A percentile compares a stretch with the other conserved stretches of the same genome.
These are phyloP conservation scores for Filobasidium floriforme DNA, from an alignment of 768 basidiomycete species.

Conservation along the genomic window DNA sequence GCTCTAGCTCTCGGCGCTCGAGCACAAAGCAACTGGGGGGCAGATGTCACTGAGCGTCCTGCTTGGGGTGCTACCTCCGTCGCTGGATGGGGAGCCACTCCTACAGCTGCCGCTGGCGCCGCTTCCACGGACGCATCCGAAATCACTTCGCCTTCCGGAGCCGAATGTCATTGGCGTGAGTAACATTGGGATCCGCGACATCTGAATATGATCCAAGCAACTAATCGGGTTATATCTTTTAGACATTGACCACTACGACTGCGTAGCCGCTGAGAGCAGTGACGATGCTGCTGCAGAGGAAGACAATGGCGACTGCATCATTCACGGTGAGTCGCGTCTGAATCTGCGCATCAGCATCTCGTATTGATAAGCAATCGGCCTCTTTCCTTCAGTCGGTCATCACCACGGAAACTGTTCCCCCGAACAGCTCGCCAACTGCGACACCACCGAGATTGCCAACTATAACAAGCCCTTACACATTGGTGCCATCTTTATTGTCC, in stretches of 20 bases:
- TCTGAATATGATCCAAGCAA: not conserved
- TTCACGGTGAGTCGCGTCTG: slow-evolving; percentile 27
- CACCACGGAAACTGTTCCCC: slow-evolving; percentile 39
- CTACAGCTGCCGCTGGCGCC: slow-evolving; percentile 21
- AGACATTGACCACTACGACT: slow-evolving; percentile 33
- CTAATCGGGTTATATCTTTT: not conserved
- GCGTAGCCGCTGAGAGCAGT: slow-evolving; percentile 22
- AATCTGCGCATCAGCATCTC: not conserved
- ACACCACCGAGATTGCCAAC: slow-evolving; percentile 7
- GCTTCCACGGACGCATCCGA: slow-evolving; percentile 13
- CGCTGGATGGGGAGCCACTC: slow-evolving; percentile 4
- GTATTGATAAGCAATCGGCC: not conserved
- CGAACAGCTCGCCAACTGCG: slow-evolving; percentile 25
- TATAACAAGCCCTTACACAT: slow-evolving; percentile 37
- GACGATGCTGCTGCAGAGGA: slow-evolving; percentile 23
- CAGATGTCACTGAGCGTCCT: not conserved
- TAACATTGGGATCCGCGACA: not conserved
- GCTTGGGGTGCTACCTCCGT: not conserved
- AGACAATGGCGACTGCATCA: slow-evolving; percentile 29
- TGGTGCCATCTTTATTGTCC: slow-evolving; percentile 36
- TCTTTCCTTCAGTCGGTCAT: slow-evolving; percentile 22
- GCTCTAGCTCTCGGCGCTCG: not conserved
- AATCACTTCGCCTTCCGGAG: slow-evolving; percentile 16
- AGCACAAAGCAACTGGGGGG: not conserved
- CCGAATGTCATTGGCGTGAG: slow-evolving; percentile 32